Conservation (phyloP, 257 asterid species). For the Solanum chiquidenum region DNA sequence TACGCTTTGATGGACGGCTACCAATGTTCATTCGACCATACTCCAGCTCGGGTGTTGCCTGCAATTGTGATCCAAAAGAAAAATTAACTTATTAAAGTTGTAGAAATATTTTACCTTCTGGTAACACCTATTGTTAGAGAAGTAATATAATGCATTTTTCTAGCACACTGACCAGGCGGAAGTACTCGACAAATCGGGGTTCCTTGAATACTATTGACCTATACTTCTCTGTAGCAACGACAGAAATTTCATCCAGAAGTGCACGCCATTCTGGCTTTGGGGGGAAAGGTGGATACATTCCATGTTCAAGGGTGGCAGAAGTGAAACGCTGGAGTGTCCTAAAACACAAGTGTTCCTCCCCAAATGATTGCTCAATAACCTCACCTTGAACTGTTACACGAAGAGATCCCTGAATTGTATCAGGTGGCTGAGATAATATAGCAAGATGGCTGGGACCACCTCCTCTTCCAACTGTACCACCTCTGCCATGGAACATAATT, state of each 20-base stretch:
- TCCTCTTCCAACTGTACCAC: slow-evolving; percentile 54
- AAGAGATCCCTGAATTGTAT: slow-evolving; percentile 39
- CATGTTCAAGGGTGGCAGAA: slow-evolving; percentile 44
- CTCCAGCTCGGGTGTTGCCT: slow-evolving; percentile 52
- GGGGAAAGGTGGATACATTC: slow-evolving; percentile 41
- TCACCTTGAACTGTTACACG: slow-evolving; percentile 53
- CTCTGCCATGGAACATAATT: slow-evolving; percentile 54
- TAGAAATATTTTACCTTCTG: neutral
- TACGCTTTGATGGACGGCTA: slow-evolving; percentile 50
- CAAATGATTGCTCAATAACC: slow-evolving; percentile 47
- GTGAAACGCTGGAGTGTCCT: slow-evolving; percentile 51
- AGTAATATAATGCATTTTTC: neutral
- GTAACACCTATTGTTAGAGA: neutral
- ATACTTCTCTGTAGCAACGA: slow-evolving; percentile 30
- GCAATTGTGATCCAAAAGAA: neutral
- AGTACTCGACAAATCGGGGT: slow-evolving; percentile 50
- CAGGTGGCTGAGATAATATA: slow-evolving; percentile 52
- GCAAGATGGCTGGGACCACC: slow-evolving; percentile 62
- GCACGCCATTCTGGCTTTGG: slow-evolving; percentile 53
- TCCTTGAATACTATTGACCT: slow-evolving; percentile 40
- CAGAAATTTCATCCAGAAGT: slow-evolving; percentile 38
- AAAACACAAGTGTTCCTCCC: slow-evolving; percentile 42
- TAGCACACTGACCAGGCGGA: slow-evolving; percentile 33
- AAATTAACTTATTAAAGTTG: neutral
- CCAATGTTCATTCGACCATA: slow-evolving; percentile 52